These are phyloP conservation scores for Pseudogymnoascus sp. DNA, from an alignment of 2,329 filamentous ascomycete genomes.

Conservation along the genomic window DNA sequence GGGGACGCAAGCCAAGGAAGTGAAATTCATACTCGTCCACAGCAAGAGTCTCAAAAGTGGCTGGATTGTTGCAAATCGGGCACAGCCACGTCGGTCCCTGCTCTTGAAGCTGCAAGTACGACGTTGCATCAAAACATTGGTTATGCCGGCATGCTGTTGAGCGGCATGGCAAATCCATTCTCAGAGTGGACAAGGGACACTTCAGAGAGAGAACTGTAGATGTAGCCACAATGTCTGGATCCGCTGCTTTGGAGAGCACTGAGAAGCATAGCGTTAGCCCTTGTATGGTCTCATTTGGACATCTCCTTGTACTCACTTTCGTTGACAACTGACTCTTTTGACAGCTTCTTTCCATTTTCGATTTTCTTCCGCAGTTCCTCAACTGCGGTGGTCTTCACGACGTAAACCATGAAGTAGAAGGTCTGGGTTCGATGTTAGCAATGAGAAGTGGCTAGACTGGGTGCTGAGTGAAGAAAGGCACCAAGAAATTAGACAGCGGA, in stretches of 20 bases:
- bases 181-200: slow-evolving; percentile 80
- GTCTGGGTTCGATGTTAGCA: slow-evolving; percentile 41
- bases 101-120: slow-evolving; percentile 88
- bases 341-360: slow-evolving; percentile 59
- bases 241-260: slow-evolving; percentile 76
- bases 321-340: slow-evolving; percentile 70
- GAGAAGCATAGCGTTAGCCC: slow-evolving; percentile 14
- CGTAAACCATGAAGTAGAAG: slow-evolving; percentile 62
- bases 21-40: slow-evolving; percentile 65
- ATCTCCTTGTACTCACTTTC: slow-evolving; percentile 55
- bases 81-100: slow-evolving; percentile 97
- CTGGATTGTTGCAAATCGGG: slow-evolving; percentile 79
- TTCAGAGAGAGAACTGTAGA: slow-evolving; percentile 86
- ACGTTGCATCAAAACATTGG: slow-evolving; percentile 89
- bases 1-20: not conserved
- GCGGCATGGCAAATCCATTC: slow-evolving; percentile 72
- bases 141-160: slow-evolving; percentile 76
- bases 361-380: slow-evolving; percentile 63
- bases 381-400: slow-evolving; percentile 67
- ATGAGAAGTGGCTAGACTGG: not conserved
- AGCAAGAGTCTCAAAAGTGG: slow-evolving; percentile 72
- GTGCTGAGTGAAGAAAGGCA: not conserved
- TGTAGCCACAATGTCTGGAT: slow-evolving; percentile 82
- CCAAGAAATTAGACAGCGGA: slow-evolving; percentile 11
- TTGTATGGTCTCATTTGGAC: not conserved